These are phyloP conservation scores for Coniferiporia sulphurascens DNA, from an alignment of 1,284 basidiomycete genomes.

Conservation along the genomic window DNA sequence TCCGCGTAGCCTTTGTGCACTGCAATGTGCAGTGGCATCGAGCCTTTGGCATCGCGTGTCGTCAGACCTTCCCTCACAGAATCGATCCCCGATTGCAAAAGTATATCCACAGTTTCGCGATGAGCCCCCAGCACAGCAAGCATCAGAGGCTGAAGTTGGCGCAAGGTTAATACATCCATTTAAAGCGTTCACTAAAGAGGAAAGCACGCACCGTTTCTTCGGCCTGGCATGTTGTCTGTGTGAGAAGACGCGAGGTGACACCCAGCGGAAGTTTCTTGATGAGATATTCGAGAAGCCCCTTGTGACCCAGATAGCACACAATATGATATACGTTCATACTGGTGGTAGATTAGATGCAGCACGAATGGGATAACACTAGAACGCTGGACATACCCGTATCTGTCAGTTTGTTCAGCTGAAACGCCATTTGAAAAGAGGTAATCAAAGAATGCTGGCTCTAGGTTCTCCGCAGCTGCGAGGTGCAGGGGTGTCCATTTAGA, in stretches of 20 bases:
- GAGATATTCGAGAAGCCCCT: constrained; percentile 37
- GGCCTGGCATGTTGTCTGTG: constrained; percentile 39
- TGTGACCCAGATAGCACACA: constrained; percentile 29
- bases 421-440: constrained; percentile 44
- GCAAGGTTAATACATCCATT: background rate
- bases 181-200: background rate
- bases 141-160: constrained; percentile 41
- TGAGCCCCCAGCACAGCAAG: constrained; percentile 36
- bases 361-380: background rate
- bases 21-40: constrained; percentile 44
- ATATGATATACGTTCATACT: constrained; percentile 55
- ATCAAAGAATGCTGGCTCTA: constrained; percentile 37
- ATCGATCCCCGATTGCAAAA: constrained; percentile 33
- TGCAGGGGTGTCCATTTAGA: constrained; percentile 40
- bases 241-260: constrained; percentile 36
- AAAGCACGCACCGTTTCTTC: constrained; percentile 40
- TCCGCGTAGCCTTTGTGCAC: constrained; percentile 29
- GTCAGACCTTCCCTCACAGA: constrained; percentile 25
- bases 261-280: constrained; percentile 46
- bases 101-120: constrained; percentile 28
- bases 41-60: constrained; percentile 38
- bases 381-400: constrained; percentile 38
- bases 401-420: constrained; percentile 39
- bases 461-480: constrained; percentile 35
- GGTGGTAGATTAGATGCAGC: background rate